Percentiles rank a stretch among this genome's conserved stretches.
Evolutionary conservation across 306 rosid species (phyloP).

Genomic region (Canavalia ensiformis): DNA sequence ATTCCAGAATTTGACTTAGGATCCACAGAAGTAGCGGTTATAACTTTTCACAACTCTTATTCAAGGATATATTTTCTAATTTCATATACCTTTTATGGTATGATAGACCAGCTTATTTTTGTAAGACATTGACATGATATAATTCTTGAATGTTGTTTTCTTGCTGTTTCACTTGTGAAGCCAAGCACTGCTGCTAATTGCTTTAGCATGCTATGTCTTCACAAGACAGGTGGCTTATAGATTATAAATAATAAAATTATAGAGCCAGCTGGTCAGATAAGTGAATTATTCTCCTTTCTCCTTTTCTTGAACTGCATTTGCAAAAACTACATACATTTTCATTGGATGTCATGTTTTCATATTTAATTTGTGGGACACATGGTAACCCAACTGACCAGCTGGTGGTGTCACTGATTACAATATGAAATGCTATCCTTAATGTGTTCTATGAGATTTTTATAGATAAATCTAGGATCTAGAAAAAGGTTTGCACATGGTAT

Average conservation of each 20-base stretch:
- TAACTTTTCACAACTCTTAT: not conserved
- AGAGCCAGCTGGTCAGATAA: slow-evolving; percentile 37
- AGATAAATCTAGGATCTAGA: slow-evolving; percentile 11
- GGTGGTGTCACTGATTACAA: not conserved
- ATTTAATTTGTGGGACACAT: not conserved
- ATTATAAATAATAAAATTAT: slow-evolving; percentile 9
- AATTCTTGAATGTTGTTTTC: slow-evolving; percentile 2
- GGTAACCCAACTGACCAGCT: not conserved
- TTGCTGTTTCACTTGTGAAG: slow-evolving; percentile 28
- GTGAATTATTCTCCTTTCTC: slow-evolving; percentile 9
- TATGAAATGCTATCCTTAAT: slow-evolving; percentile 9
- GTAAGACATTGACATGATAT: not conserved
- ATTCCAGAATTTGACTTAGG: slow-evolving; percentile 34
- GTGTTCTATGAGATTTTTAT: slow-evolving; percentile 2
- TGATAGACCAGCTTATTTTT: slow-evolving; percentile 10
- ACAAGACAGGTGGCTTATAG: not conserved
- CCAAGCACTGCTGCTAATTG: slow-evolving; percentile 8
- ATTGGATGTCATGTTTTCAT: not conserved
- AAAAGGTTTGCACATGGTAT: slow-evolving; percentile 9
- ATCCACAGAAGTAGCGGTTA: not conserved
- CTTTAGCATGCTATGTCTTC: slow-evolving; percentile 25
- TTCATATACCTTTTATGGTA: not conserved
- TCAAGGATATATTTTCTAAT: not conserved
- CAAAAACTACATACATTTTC: not conserved
- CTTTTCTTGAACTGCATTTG: slow-evolving; percentile 15